A percentile compares a stretch with the other conserved stretches of the same genome.
phyloP scores from a whole-genome alignment of 495 filamentous ascomycete species.

The Glarea lozoyensis region DNA sequence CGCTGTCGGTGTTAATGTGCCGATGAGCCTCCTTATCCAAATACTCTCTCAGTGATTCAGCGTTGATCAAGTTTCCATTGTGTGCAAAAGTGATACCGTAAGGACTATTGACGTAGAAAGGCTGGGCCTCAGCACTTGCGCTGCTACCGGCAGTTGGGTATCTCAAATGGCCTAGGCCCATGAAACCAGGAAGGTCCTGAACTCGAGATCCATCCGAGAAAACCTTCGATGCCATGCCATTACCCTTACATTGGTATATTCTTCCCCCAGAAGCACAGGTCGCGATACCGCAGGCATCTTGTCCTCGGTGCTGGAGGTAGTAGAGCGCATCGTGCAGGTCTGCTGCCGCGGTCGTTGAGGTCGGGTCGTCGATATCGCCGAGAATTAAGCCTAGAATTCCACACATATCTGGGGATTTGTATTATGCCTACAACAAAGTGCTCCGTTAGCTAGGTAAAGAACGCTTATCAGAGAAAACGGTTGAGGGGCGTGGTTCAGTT shows the following conservation, averaged over 20 bases:
- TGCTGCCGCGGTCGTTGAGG: constrained; percentile 53
- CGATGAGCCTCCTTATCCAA: constrained; percentile 85
- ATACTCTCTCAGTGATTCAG: constrained; percentile 64
- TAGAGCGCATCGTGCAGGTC: constrained; percentile 88
- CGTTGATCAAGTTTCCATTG: constrained; percentile 95
- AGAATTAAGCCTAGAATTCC: constrained; percentile 79
- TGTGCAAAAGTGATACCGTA: constrained; percentile 62
- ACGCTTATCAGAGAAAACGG: background rate
- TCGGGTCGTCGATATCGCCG: constrained; percentile 44
- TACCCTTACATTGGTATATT: constrained; percentile 85
- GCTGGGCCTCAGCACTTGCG: constrained; percentile 72
- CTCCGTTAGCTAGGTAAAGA: constrained; percentile 9
- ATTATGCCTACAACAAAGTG: background rate
- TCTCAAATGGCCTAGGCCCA: constrained; percentile 83
- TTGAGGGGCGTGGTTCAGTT: constrained; percentile 14
- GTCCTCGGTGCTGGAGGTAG: constrained; percentile 76
- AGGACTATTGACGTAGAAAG: constrained; percentile 90
- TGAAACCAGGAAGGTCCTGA: constrained; percentile 72
- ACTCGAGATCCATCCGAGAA: constrained; percentile 73
- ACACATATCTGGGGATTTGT: constrained; percentile 52
- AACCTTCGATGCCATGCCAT: constrained; percentile 84
- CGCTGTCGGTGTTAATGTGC: constrained; percentile 94
- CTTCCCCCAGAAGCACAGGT: constrained; percentile 71
- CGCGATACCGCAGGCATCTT: constrained; percentile 86
- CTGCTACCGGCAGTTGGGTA: constrained; percentile 89